Evolutionary conservation across 345 rosid species (phyloP).

Genomic region (Eucalyptus sp.): DNA sequence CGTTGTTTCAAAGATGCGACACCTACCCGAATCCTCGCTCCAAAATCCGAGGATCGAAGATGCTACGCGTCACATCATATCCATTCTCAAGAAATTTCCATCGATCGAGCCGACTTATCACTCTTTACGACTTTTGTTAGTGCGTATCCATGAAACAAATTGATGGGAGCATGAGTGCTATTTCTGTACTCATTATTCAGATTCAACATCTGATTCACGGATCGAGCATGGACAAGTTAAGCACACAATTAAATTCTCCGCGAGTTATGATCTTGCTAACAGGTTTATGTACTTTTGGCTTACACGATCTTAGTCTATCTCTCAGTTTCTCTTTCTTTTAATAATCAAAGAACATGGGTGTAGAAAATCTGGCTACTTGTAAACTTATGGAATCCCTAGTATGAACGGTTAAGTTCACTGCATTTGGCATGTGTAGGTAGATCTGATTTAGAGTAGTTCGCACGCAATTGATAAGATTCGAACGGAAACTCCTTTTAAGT

Average conservation of each 20-base stretch:
- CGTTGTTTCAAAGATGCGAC: neutral
- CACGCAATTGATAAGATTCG: fast-evolving
- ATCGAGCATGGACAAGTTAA: neutral
- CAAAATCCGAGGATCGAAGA: neutral
- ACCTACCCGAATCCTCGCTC: neutral
- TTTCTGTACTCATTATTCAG: neutral
- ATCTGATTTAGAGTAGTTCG: fast-evolving
- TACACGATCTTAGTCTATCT: neutral
- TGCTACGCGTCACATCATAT: neutral
- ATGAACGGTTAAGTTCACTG: neutral
- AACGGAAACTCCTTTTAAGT: neutral
- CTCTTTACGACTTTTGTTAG: neutral
- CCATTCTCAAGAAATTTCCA: neutral
- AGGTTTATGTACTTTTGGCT: neutral
- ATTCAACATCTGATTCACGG: neutral
- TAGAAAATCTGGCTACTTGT: neutral
- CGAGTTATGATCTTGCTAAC: neutral
- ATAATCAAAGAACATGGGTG: neutral
- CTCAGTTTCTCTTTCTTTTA: neutral
- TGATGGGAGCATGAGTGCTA: neutral
- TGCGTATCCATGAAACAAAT: neutral
- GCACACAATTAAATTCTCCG: neutral
- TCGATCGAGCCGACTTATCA: neutral
- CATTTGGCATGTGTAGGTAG: neutral
- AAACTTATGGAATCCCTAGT: neutral